Evolutionary conservation across 495 filamentous ascomycete species (phyloP), one percentile per base, ranked within the genome.

Genomic region (Daldinia bambusicola): DNA sequence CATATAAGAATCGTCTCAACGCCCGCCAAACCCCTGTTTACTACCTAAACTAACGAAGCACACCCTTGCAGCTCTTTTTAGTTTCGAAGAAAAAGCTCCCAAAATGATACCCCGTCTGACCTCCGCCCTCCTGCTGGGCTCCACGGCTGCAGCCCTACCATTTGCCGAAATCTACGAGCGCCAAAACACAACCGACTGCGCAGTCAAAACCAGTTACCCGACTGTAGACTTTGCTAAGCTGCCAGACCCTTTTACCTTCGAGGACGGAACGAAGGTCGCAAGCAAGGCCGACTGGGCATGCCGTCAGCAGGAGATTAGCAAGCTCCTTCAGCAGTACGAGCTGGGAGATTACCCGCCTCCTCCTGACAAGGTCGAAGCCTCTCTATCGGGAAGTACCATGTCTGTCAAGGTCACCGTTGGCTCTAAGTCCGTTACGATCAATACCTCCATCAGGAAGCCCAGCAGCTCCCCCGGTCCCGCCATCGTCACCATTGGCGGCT

Each of bases 251-350:
- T 88, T 87, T 78, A 83, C 77, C 20, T 81, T 77, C 61, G 67
- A 80, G 26, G 76, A 76, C 67, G 85, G 84, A 34, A 66, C 41
- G 9, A 78, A 80, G 71, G 78, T 88, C 13, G 76, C 80, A 2
- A 83, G 79, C 61, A 78, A 83, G 72, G 81, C 75, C 14, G 80
- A 84, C 57, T 88, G 84, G 74, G 74, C 74, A 52, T 87, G 85
- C 80, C 84, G 84, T 31, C 75, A 79, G 62, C 74, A 79, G 51
- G 83, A 88, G 77, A 84, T 87, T 68, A 76, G 64, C 76, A 82
- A 82, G 70, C 81, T 84, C 59, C 63, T 88, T 38, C 83, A 86
- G 70, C 79, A 80, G 63, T 86, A 84, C 72, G 85, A 87, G 75
- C 82, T 87, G 18, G 86, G 86, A 53, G 74, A 59, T 55, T 80